phyloP scores from a whole-genome alignment of 176 grass and related monocot species.

The Cenchrus americanus region DNA sequence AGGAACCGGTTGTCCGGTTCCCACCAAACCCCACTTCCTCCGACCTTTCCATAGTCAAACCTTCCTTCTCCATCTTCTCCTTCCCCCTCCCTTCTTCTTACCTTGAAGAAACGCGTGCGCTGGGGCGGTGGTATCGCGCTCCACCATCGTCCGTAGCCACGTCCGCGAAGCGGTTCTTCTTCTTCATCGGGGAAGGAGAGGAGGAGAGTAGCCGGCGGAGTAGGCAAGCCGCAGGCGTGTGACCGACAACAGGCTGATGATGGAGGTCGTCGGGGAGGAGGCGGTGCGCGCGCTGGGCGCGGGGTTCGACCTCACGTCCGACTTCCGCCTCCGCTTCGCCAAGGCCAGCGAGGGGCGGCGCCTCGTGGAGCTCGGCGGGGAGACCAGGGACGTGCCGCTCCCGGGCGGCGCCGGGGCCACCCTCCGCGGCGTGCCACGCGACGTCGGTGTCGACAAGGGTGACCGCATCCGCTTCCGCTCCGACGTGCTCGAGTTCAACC shows the following conservation, averaged over 20 bases:
- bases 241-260: not conserved
- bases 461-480: constrained; percentile 91
- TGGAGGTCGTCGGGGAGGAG: constrained; percentile 63
- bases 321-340: constrained; percentile 89
- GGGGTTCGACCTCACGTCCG: constrained; percentile 85
- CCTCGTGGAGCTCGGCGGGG: constrained; percentile 78
- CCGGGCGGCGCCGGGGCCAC: constrained; percentile 66
- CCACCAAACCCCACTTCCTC: constrained; percentile 29
- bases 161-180: not conserved
- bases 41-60: constrained; percentile 51
- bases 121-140: not conserved
- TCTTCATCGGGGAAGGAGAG: not conserved
- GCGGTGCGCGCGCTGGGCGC: constrained; percentile 68
- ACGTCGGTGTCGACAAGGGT: constrained; percentile 92
- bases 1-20: too few relatives aligned
- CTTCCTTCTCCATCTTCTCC: constrained; percentile 21
- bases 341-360: constrained; percentile 56
- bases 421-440: constrained; percentile 61
- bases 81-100: not conserved
- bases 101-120: constrained; percentile 16
- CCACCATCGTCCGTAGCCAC: not conserved
- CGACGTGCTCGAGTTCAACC: constrained; percentile 95
- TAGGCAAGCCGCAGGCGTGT: not conserved
- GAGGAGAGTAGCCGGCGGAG: not conserved
- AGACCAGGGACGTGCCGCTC: constrained; percentile 68